A percentile compares a stretch with the other conserved stretches of the same genome.
phyloP scores from a whole-genome alignment of 108 stramenopile genomes.

The Hondaea fermentalgiana region DNA sequence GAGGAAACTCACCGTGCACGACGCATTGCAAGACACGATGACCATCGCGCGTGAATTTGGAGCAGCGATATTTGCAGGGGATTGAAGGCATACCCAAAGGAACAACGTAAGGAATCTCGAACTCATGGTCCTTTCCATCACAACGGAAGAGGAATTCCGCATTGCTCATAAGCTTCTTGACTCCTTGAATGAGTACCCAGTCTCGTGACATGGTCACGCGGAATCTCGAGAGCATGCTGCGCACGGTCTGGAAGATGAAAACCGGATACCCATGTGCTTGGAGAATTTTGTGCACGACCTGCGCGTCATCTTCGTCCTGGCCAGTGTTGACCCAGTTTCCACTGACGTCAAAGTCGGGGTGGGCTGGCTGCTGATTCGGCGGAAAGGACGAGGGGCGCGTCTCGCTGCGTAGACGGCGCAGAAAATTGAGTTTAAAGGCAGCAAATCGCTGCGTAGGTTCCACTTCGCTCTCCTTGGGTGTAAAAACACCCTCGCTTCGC shows the following conservation, averaged over 20 bases:
- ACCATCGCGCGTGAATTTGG: not conserved
- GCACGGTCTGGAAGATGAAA: not conserved
- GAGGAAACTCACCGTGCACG: conserved; percentile 6
- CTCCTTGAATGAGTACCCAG: not conserved
- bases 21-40: not conserved
- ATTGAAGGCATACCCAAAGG: not conserved
- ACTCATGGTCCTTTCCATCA: not conserved
- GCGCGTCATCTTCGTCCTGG: not conserved
- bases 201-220: not conserved
- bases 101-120: not conserved
- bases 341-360: not conserved
- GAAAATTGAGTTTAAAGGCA: not conserved
- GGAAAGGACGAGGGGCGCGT: not conserved
- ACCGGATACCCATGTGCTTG: not conserved
- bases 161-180: not conserved
- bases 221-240: not conserved
- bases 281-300: not conserved
- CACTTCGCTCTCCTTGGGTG: not conserved
- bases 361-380: not conserved
- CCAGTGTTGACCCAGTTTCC: not conserved
- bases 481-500: not conserved
- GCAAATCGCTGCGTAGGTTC: not conserved
- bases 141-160: not conserved
- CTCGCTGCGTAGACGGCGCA: not conserved
- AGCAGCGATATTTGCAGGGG: not conserved